These are phyloP conservation scores for Botrytis paeoniae DNA, from an alignment of 2,329 filamentous ascomycete species.

Conservation along the genomic window DNA sequence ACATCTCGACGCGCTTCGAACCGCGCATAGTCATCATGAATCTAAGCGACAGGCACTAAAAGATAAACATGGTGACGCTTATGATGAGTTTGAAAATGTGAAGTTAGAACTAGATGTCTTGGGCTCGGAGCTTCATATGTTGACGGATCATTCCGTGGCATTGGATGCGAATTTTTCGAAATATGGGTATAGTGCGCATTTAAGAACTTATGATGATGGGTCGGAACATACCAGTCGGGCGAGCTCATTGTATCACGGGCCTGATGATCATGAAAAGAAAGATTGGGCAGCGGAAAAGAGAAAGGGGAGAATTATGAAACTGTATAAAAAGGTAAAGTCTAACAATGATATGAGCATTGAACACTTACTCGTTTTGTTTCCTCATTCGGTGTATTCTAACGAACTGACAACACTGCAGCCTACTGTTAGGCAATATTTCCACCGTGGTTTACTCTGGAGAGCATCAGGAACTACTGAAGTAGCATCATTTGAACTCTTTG, in stretches of 20 bases:
- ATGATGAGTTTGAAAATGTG: conserved; percentile 55
- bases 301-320: conserved; percentile 48
- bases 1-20: conserved; percentile 46
- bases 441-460: conserved; percentile 62
- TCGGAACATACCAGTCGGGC: conserved; percentile 27
- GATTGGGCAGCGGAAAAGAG: conserved; percentile 39
- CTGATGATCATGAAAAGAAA: conserved; percentile 37
- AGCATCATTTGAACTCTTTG: conserved; percentile 61
- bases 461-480: conserved; percentile 57
- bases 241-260: conserved; percentile 27
- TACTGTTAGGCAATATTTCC: conserved; percentile 62
- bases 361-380: no score
- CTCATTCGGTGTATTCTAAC: not conserved
- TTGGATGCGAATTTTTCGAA: conserved; percentile 60
- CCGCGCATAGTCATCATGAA: conserved; percentile 54
- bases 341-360: not conserved
- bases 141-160: conserved; percentile 52
- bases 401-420: conserved; percentile 38
- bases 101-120: conserved; percentile 52
- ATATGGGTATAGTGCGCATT: conserved; percentile 59
- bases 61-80: conserved; percentile 48
- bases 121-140: conserved; percentile 50
- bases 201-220: conserved; percentile 48
- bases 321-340: conserved; percentile 48
- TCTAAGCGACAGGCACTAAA: conserved; percentile 46